Percentiles rank a stretch among this genome's conserved stretches.
phyloP scores from a whole-genome alignment of 352 stramenopile genomes.

The Globisporangium abappressorium region DNA sequence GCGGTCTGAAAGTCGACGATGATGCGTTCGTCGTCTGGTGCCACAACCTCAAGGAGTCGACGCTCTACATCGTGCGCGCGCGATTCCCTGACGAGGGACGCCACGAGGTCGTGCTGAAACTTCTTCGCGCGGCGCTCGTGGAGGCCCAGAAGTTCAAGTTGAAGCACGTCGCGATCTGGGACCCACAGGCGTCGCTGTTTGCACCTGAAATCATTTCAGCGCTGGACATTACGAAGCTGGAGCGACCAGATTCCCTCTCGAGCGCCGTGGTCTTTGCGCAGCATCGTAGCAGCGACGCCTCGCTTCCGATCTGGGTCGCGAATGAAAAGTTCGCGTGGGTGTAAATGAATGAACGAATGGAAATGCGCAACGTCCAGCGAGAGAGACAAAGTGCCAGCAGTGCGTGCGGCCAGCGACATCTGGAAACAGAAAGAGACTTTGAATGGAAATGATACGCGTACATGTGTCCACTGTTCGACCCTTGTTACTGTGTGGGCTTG shows the following conservation, averaged over 20 bases:
- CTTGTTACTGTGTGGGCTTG: background rate
- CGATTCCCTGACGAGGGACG: constrained; percentile 26
- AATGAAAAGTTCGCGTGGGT: constrained; percentile 66
- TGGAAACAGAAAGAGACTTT: background rate
- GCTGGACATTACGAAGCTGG: constrained; percentile 31
- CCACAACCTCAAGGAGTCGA: constrained; percentile 59
- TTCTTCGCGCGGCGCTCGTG: constrained; percentile 33
- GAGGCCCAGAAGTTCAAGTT: constrained; percentile 45
- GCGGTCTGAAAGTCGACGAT: constrained; percentile 33
- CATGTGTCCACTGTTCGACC: background rate
- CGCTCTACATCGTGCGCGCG: constrained; percentile 49
- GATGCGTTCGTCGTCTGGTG: constrained; percentile 63
- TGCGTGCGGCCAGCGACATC: background rate
- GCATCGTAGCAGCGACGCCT: background rate
- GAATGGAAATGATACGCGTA: background rate
- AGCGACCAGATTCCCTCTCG: constrained; percentile 55
- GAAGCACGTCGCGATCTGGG: constrained; percentile 43
- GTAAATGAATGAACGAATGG: constrained; percentile 9
- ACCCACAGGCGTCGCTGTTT: constrained; percentile 27
- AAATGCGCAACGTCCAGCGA: background rate
- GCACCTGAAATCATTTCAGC: constrained; percentile 17
- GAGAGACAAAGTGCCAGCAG: background rate
- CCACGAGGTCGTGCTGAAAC: constrained; percentile 12
- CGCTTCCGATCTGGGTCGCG: constrained; percentile 31
- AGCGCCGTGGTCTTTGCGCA: constrained; percentile 48